Percentiles rank a stretch among this genome's conserved stretches.
Evolutionary conservation across 2,329 filamentous ascomycete species (phyloP).

Genomic region (Claviceps pusilla): DNA sequence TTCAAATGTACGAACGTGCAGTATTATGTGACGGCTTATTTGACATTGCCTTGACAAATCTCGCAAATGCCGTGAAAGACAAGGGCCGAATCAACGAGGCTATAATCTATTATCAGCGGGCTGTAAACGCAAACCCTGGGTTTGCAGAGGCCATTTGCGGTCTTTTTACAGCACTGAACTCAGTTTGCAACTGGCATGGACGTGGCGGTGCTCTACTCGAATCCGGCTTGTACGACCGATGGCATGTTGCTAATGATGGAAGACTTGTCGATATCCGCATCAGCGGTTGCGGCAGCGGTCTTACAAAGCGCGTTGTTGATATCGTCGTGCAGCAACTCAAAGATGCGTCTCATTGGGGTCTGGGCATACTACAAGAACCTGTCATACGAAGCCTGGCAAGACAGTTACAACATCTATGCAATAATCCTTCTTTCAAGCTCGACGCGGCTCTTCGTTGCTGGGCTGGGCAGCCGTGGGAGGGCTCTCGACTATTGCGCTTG

Average conservation of each 20-base stretch:
- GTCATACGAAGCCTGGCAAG: constrained; percentile 34
- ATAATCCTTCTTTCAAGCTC: constrained; percentile 21
- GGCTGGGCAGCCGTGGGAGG: constrained; percentile 72
- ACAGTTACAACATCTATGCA: constrained; percentile 29
- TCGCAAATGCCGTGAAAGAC: constrained; percentile 96
- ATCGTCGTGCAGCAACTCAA: constrained; percentile 79
- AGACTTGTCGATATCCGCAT: constrained; percentile 61
- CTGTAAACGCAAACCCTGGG: constrained; percentile 80
- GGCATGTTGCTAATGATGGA: constrained; percentile 79
- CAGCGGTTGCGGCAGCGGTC: constrained; percentile 51
- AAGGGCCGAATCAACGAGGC: constrained; percentile 85
- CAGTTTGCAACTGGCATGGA: constrained; percentile 86
- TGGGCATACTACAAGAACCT: constrained; percentile 47
- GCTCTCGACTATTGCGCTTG: constrained; percentile 66
- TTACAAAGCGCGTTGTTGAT: constrained; percentile 79
- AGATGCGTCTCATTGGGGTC: constrained; percentile 78
- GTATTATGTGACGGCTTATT: constrained; percentile 87
- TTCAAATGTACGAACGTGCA: constrained; percentile 93
- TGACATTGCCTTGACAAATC: constrained; percentile 89
- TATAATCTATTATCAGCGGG: constrained; percentile 79
- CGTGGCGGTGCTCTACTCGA: constrained; percentile 72
- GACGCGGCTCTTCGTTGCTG: constrained; percentile 37
- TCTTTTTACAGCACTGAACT: constrained; percentile 85
- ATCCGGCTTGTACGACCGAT: constrained; percentile 62
- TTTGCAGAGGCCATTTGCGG: constrained; percentile 97